Evolutionary conservation across 2,329 filamentous ascomycete genomes (phyloP), one percentile per base, ranked within the genome.

Genomic region (Fusarium incarnatum): DNA sequence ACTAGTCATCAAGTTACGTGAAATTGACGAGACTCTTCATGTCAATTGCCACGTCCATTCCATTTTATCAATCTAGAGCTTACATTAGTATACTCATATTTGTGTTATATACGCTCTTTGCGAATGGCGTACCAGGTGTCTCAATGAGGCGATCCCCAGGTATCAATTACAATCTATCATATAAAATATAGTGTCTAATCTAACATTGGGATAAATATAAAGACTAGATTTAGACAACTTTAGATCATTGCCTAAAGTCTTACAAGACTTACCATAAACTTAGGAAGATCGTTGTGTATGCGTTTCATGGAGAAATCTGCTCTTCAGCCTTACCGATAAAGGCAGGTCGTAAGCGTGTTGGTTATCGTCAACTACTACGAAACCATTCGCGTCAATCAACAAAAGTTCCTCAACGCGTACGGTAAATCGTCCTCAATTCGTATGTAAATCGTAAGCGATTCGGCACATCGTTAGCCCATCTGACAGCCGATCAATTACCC

Each of bases 401-500:
- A 37, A 37, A 37, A 37, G 34, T 37, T 37, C 34, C 30, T 23
- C 50, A 53, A 41, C 60, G 37, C 23, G 44, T 40, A 48, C 27
- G 41, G 27, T 47, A 34, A 59, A 44, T 57, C 47, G 48, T 25
- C 27, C 27, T 28, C 28, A 28, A 28, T 28, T 28, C 28, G 28
- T 28, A 13, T 28, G 27, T 47, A 34, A 60, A 44, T 57, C 47
- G 48, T 25, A 20, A 10, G 30, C 22, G 2, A 12, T 16, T 64
- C 61, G 61, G 61, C 20, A n/a, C n/a, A 64, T 64, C 18, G 13
- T 64, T 64, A 34, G 40, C 45, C 56, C 61, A 47, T 58, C 60
- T 64, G 45, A 64, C 61, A 59, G 30, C 22, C n/a, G 52, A 60
- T 60, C 58, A 58, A 28, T 44, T 58, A 11, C 53, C 25, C 34